phyloP scores from a whole-genome alignment of 208 protist genomes.

The Leishmania martiniquensis region DNA sequence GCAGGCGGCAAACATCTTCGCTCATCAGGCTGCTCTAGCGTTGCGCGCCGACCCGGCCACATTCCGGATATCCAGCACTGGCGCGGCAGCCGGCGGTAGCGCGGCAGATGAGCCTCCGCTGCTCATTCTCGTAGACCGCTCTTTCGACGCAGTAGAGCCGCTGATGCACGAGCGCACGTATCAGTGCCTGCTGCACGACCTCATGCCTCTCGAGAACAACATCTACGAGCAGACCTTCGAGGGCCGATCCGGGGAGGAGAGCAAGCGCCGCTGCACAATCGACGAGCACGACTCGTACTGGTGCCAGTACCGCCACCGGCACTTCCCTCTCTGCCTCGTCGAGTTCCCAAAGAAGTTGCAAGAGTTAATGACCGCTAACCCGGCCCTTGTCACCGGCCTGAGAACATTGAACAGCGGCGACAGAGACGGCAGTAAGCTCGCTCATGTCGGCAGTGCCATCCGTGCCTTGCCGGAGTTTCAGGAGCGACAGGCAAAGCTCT shows the following conservation, averaged over 20 bases:
- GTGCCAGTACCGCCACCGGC: constrained; percentile 74
- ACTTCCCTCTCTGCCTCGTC: constrained; percentile 57
- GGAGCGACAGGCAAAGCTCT: constrained; percentile 77
- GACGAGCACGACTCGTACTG: constrained; percentile 80
- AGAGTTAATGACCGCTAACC: constrained; percentile 64
- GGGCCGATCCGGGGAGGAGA: constrained; percentile 41
- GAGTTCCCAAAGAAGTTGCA: constrained; percentile 63
- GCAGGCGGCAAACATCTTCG: constrained; percentile 47
- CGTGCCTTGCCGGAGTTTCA: constrained; percentile 71
- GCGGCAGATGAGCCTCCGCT: constrained; percentile 35
- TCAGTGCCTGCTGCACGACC: constrained; percentile 81
- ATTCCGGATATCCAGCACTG: constrained; percentile 40
- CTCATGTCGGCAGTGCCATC: constrained; percentile 56
- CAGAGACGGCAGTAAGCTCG: constrained; percentile 30
- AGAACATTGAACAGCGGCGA: constrained; percentile 7
- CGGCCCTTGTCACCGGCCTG: constrained; percentile 48
- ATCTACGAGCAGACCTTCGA: constrained; percentile 66
- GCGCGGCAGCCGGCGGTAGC: constrained; percentile 2
- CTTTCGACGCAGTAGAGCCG: constrained; percentile 69
- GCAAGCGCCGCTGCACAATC: constrained; percentile 46
- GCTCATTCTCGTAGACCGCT: constrained; percentile 87
- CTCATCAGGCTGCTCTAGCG: constrained; percentile 34
- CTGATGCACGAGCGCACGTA: constrained; percentile 89
- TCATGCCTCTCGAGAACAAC: constrained; percentile 62
- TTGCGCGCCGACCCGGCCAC: constrained; percentile 36